Base-by-base conservation (phyloP, 1,139 yeast species). In the Magnusiomyces sp. region DNA sequence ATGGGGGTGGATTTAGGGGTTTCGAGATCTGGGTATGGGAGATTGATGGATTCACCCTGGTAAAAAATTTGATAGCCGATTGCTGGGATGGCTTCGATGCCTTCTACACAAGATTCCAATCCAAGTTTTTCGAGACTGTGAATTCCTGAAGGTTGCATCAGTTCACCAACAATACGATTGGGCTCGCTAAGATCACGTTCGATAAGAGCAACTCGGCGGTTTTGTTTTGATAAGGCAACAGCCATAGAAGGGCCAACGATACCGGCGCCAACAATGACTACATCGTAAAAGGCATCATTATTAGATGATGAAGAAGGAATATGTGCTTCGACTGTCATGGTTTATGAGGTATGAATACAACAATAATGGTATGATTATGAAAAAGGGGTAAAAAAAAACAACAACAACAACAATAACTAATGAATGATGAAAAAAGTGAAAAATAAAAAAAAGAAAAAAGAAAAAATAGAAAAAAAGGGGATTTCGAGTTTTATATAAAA, bases 221-320 rank as follows among this genome's bases (percentile, higher is more conserved):
- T 97, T 62, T 87, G 95, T 59, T 94, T 76, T 1, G 96, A 97
- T 53, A 92, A 70, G 2, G 88, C 89, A 0, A 90, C 84, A 45
- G 97, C 97, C 29, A 92, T 75, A 51, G 92, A 81, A 3, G 98
- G 96, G 1, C 99, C 99, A 13, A 87, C 83, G 19, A 92, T 95
- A 42, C 99, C 99, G 13, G 97, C 97, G 17, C 98, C 97, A 36
- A 92, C 77, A 31, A 85, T 80, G 36, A 84, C 78, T 36, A 74
- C 83, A 59, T 84, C 94, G 63, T 74, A 68, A 53, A n/a, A n/a
- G n/a, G n/a, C n/a, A n/a, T n/a, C n/a, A n/a, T n/a, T n/a, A n/a
- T n/a, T n/a, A n/a, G n/a, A n/a, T n/a, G n/a, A n/a, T n/a, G n/a
- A n/a, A n/a, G n/a, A n/a, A n/a, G n/a, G n/a, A n/a, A n/a, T n/a